Evolutionary conservation across 2,329 filamentous ascomycete species (phyloP), one percentile per base, ranked within the genome.

Genomic region (Botrytis cinerea): DNA sequence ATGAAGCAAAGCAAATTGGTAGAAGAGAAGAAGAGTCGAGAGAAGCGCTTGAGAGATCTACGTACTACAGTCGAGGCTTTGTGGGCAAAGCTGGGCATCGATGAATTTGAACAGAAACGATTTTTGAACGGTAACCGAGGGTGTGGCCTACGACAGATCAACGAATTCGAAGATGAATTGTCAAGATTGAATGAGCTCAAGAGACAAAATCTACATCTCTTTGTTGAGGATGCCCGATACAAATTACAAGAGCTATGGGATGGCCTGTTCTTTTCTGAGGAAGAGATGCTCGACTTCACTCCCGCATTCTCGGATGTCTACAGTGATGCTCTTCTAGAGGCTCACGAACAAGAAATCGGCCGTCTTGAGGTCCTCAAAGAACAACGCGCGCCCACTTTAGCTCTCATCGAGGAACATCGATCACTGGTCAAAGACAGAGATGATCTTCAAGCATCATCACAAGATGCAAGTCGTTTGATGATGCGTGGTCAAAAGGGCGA

Each of bases 281-380:
- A 99, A 80, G 96, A 99, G 84, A 98, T 98, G 95, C 89, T 98
- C 73, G 95, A 98, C 78, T 99, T 99, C 78, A 96, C 95, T 0
- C 96, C 97, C 0, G 96, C 95, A 60, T 98, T 98, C 81, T 97
- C 94, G 18, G 96, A 98, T 81, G 95, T 98, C 32, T 98, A 97
- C 83, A 98, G 94, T 79, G 96, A 99, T 81, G 96, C 96, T 7
- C 87, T 99, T 16, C 88, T 99, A 0, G 95, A 97, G 77, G 95
- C 96, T 0, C 97, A 99, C 80, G 96, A 99, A 84, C 91, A 92
- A 32, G 97, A 99, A 81, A 95, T 99, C 76, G 85, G 86, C 10
- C 90, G 95, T 35, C 86, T 99, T 0, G 93, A 97, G 81, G 86
- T 90, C 3, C 85, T 99, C 51, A 92, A 88, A 80, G 94, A 97